Evolutionary conservation across 73 alveolate genomes (phyloP).

Genomic region (Paramecium sexaurelia): DNA sequence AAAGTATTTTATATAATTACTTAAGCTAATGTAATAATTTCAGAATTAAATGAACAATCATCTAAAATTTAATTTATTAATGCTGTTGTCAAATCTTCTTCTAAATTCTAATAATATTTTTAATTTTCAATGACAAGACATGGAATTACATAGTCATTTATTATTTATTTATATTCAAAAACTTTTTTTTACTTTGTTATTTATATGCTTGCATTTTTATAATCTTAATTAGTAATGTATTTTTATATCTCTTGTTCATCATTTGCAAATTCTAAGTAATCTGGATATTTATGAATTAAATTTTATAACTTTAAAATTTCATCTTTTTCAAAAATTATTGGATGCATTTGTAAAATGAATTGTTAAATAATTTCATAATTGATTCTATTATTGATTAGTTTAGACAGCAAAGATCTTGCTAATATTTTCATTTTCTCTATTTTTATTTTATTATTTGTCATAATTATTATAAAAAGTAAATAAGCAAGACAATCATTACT

Average conservation of each 20-base stretch:
- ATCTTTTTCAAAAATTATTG: background rate
- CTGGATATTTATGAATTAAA: background rate
- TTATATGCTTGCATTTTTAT: background rate
- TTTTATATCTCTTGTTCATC: background rate
- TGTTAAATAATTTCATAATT: background rate
- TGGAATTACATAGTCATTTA: background rate
- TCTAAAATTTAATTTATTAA: background rate
- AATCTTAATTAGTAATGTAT: background rate
- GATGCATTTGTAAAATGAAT: background rate
- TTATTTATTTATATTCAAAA: background rate
- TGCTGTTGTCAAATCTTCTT: background rate
- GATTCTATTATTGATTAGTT: background rate
- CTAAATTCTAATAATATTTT: background rate
- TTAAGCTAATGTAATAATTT: background rate
- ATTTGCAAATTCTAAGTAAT: background rate
- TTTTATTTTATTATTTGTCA: background rate
- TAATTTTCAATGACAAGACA: background rate
- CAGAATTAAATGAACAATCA: background rate
- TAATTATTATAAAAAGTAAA: background rate
- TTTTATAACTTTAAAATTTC: background rate
- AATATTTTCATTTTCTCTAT: background rate
- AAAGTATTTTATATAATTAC: background rate
- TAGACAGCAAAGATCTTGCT: background rate
- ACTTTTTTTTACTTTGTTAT: background rate
- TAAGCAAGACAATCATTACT: background rate